phyloP scores from a whole-genome alignment of 1,139 yeast genomes.

The Yamadazyma diospyri region DNA sequence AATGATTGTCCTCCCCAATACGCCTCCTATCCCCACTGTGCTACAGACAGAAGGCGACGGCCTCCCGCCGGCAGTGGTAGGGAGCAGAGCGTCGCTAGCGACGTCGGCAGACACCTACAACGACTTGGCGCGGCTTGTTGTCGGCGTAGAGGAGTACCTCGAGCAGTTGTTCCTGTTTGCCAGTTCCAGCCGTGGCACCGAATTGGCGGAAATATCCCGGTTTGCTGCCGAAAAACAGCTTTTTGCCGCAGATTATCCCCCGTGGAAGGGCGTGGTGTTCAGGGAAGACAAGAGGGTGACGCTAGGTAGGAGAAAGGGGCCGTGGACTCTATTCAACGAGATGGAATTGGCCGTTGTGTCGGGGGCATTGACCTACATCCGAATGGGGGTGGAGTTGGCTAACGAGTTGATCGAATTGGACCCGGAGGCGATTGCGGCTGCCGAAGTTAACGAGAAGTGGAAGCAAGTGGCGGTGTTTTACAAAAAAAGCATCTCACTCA shows the following conservation, averaged over 20 bases:
- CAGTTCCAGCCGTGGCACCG: slow-evolving; percentile 3
- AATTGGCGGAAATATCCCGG: slow-evolving; percentile 2
- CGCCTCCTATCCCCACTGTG: slow-evolving; percentile 26
- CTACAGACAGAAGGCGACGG: slow-evolving; percentile 7
- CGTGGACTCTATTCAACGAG: slow-evolving; percentile 34
- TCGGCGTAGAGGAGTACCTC: slow-evolving; percentile 33
- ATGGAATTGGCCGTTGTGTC: slow-evolving; percentile 25
- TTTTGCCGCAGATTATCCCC: slow-evolving; percentile 3
- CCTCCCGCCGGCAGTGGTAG: slow-evolving; percentile 15
- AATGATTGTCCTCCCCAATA: slow-evolving; percentile 33
- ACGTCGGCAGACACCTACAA: slow-evolving; percentile 18
- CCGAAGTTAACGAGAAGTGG: slow-evolving; percentile 28
- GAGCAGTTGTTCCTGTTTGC: slow-evolving; percentile 19
- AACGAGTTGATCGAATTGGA: slow-evolving; percentile 33
- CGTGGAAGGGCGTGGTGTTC: slow-evolving; percentile 11
- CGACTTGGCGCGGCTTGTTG: slow-evolving; percentile 31
- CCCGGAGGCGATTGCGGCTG: slow-evolving; percentile 11
- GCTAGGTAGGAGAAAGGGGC: slow-evolving; percentile 1
- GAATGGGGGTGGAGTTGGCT: slow-evolving; percentile 35
- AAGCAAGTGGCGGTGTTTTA: slow-evolving; percentile 32
- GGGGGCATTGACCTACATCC: slow-evolving; percentile 26
- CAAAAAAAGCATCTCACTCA: slow-evolving; percentile 29
- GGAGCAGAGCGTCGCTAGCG: slow-evolving; percentile 18
- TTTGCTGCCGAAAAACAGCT: slow-evolving; percentile 5
- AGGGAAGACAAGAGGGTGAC: slow-evolving; percentile 3